Base-by-base conservation (phyloP, 164 flowering plant species). In the Malania oleifera region DNA sequence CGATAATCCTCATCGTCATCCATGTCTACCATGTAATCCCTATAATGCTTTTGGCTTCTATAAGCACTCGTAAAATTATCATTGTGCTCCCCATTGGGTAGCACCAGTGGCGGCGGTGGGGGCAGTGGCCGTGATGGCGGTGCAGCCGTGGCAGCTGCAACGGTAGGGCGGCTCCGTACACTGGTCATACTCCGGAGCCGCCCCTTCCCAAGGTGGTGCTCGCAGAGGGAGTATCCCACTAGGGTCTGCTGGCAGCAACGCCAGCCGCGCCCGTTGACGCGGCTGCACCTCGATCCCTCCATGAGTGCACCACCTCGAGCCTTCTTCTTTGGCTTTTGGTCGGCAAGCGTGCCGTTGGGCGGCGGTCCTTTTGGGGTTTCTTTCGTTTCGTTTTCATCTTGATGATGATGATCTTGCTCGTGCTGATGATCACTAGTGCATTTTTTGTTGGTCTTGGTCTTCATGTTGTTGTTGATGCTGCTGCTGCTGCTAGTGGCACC, bases 221-320 rank as follows among this genome's bases (percentile, higher is more conserved):
- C 92, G 67, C 95, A 91, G 14, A 87, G 80, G 17, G 95, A 81
- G 50, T 87, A 91, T 5, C 97, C 97, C 2, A 84, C 93, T 8
- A 85, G 82, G 23, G 95, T 85, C 26, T 73, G 89, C 38, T 91
- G 95, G 51, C 86, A 80, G 59, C 97, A 90, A 48, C 97, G 72
- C 97, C 97, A 90, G 28, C 95, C 95, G 52, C 95, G 67, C 11
- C 95, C 97, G 51, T 91, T 87, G 12, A 85, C 82, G 0, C 95
- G 87, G 56, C 95, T 91, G 72, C 95, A 91, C 77, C 95, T 70
- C 24, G 95, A 90, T 15, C 95, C 91, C 59, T 83, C 93, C 83
- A 75, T 68, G 6, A 74, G 62, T 22, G 70, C 75, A 40, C 68
- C 67, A 10, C 78, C 80, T 38, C 79, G 62, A 39, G 43, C 65